phyloP scores from a whole-genome alignment of 2,329 filamentous ascomycete species.

The Trichoderma koningiopsis region DNA sequence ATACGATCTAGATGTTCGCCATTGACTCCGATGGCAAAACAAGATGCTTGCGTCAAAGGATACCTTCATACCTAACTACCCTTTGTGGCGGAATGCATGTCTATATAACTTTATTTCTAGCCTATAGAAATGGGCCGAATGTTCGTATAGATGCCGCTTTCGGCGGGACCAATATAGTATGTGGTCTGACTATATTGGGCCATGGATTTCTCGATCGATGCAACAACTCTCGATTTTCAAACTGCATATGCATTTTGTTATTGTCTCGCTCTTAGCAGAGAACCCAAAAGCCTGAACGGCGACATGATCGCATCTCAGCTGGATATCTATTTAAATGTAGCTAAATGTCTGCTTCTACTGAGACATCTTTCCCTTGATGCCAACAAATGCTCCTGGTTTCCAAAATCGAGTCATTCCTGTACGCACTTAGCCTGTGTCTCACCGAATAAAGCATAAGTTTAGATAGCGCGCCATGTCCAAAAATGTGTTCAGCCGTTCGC shows the following conservation, averaged over 20 bases:
- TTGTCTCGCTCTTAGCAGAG: background rate
- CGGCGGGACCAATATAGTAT: too few relatives aligned
- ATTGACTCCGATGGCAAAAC: background rate
- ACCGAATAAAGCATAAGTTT: background rate
- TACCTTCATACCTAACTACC: background rate
- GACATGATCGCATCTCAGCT: background rate
- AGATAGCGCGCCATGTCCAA: background rate
- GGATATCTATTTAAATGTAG: background rate
- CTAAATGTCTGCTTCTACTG: background rate
- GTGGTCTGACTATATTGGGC: background rate
- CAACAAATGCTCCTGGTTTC: background rate
- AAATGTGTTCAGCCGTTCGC: background rate
- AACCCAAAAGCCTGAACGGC: background rate
- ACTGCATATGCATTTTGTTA: background rate
- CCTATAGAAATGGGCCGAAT: background rate
- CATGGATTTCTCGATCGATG: background rate
- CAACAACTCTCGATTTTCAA: background rate
- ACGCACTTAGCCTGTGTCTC: background rate
- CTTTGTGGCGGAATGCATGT: background rate
- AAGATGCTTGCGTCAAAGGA: background rate
- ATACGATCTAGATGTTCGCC: background rate
- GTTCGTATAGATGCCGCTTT: background rate
- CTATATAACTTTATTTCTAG: background rate
- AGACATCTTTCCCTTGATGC: background rate
- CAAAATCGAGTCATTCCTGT: background rate